These are phyloP conservation scores for Crithidia expoeki DNA, from an alignment of 208 protist species.

Conservation along the genomic window DNA sequence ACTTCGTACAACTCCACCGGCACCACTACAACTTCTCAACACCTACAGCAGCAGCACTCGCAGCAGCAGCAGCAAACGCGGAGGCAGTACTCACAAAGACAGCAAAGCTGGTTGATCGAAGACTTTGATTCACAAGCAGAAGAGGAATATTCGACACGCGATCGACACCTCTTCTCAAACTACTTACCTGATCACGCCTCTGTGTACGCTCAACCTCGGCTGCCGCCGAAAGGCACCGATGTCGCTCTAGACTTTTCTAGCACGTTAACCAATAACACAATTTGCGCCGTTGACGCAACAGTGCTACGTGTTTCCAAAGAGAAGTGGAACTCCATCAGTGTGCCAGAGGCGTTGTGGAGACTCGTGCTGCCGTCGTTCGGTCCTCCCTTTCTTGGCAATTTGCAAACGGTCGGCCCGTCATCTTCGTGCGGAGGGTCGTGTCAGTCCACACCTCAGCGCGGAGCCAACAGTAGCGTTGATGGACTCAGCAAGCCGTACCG, in stretches of 20 bases:
- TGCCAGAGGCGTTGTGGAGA: constrained; percentile 26
- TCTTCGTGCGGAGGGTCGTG: background rate
- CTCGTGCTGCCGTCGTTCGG: constrained; percentile 28
- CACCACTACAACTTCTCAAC: background rate
- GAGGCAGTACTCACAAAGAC: background rate
- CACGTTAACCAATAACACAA: background rate
- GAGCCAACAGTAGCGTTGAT: background rate
- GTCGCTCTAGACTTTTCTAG: too few relatives aligned
- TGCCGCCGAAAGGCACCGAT: background rate
- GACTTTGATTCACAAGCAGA: background rate
- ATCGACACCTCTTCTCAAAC: background rate
- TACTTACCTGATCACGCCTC: background rate
- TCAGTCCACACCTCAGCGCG: constrained; percentile 7
- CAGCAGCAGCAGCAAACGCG: background rate
- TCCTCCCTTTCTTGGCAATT: constrained; percentile 8
- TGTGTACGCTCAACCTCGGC: background rate
- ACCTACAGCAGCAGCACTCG: background rate
- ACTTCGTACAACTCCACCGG: constrained; percentile 13
- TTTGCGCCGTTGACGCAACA: background rate
- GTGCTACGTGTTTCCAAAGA: constrained; percentile 12
- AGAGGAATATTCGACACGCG: background rate
- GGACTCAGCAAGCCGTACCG: constrained; percentile 4
- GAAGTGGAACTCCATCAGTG: constrained; percentile 26
- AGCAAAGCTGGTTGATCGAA: background rate
- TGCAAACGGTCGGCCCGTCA: background rate